A percentile compares a stretch with the other conserved stretches of the same genome.
Evolutionary conservation across 345 rosid genomes (phyloP).

Genomic region (Ceriops zippeliana): DNA sequence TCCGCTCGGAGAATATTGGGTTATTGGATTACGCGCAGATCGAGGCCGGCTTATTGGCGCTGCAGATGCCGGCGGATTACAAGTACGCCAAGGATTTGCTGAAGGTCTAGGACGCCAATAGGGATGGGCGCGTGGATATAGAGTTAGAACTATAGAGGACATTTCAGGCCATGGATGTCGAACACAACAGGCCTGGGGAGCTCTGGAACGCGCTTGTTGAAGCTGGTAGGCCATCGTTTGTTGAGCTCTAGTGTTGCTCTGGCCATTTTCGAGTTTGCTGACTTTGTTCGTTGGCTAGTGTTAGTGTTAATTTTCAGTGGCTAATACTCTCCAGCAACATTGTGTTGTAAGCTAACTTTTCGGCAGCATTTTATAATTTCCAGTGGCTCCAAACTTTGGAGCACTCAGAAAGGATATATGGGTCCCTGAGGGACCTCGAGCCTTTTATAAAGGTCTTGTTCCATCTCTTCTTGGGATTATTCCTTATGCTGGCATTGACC

Average conservation of each 20-base stretch:
- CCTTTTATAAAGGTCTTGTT: slow-evolving; percentile 79
- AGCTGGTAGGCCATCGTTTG: slow-evolving; percentile 50
- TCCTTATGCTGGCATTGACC: slow-evolving; percentile 95
- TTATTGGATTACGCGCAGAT: slow-evolving; percentile 78
- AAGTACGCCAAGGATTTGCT: slow-evolving; percentile 76
- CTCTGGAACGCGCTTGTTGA: slow-evolving; percentile 75
- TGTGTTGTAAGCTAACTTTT: too few relatives aligned
- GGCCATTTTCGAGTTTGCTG: not conserved
- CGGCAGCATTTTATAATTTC: too few relatives aligned
- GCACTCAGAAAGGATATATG: slow-evolving; percentile 60
- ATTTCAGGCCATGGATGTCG: slow-evolving; percentile 66
- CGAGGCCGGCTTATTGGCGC: slow-evolving; percentile 73
- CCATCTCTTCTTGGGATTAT: slow-evolving; percentile 87
- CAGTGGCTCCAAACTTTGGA: slow-evolving; percentile 46
- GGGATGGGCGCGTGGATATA: slow-evolving; percentile 73
- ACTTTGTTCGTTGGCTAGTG: too few relatives aligned
- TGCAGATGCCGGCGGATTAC: slow-evolving; percentile 66
- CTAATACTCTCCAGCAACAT: too few relatives aligned
- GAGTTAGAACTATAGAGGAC: too few relatives aligned
- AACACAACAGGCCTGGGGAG: slow-evolving; percentile 79
- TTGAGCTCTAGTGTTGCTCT: not conserved
- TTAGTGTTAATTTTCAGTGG: too few relatives aligned
- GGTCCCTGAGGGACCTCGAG: slow-evolving; percentile 83
- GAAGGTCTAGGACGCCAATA: slow-evolving; percentile 70
- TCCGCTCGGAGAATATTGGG: slow-evolving; percentile 55